phyloP scores from a whole-genome alignment of 352 stramenopile species.

The Phytophthora quininea region DNA sequence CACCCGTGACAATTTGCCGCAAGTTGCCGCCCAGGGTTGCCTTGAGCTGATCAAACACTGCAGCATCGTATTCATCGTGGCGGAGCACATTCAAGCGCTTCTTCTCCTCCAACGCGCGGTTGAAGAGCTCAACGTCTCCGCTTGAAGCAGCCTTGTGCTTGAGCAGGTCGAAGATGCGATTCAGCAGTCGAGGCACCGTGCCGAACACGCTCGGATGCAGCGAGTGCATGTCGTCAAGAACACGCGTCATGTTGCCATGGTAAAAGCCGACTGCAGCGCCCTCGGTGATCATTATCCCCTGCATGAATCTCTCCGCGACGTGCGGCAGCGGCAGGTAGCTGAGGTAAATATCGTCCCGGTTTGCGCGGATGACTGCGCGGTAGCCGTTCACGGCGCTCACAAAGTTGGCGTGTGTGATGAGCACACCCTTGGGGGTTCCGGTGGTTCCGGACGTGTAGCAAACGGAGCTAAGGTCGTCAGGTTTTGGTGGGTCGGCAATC shows the following conservation, averaged over 20 bases:
- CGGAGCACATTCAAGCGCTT: slow-evolving; percentile 35
- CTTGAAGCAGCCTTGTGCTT: slow-evolving; percentile 48
- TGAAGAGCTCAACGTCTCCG: slow-evolving; percentile 37
- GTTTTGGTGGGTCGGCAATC: slow-evolving; percentile 47
- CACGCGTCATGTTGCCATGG: slow-evolving; percentile 76
- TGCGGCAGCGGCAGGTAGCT: slow-evolving; percentile 95
- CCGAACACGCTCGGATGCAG: slow-evolving; percentile 91
- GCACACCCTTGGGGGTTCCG: slow-evolving; percentile 60
- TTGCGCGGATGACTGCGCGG: slow-evolving; percentile 17
- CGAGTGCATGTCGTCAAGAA: slow-evolving; percentile 91
- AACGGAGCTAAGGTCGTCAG: slow-evolving; percentile 90
- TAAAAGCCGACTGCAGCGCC: slow-evolving; percentile 73
- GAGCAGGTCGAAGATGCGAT: slow-evolving; percentile 95
- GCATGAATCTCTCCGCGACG: slow-evolving; percentile 93
- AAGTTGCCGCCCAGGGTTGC: slow-evolving; percentile 85
- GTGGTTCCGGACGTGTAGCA: slow-evolving; percentile 82
- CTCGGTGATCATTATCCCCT: slow-evolving; percentile 85
- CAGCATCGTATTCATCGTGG: slow-evolving; percentile 88
- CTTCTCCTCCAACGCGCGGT: slow-evolving; percentile 53
- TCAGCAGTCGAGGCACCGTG: slow-evolving; percentile 92
- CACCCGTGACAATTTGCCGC: slow-evolving; percentile 92
- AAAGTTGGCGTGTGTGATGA: slow-evolving; percentile 58
- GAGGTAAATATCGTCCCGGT: slow-evolving; percentile 87
- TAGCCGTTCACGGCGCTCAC: slow-evolving; percentile 28
- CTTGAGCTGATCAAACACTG: slow-evolving; percentile 95